These are phyloP conservation scores for Paraphaeosphaeria minitans DNA, from an alignment of 2,329 filamentous ascomycete genomes.

Conservation along the genomic window DNA sequence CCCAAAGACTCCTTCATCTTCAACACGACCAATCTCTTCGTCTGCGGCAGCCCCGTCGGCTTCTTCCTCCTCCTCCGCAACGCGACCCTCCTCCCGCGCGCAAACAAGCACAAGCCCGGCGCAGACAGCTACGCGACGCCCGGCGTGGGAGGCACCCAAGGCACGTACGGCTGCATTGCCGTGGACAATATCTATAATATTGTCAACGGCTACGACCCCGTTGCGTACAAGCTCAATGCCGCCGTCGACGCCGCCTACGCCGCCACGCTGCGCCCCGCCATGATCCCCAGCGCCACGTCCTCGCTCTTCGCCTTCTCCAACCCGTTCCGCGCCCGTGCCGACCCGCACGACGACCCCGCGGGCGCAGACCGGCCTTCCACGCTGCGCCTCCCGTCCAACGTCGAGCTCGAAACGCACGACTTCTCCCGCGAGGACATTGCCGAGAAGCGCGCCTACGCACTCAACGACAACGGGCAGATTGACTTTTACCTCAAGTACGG, in stretches of 20 bases:
- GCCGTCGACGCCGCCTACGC: conserved; percentile 84
- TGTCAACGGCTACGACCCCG: conserved; percentile 76
- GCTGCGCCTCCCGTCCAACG: conserved; percentile 53
- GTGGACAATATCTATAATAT: conserved; percentile 98
- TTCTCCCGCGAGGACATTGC: conserved; percentile 91
- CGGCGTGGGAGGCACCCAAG: conserved; percentile 75
- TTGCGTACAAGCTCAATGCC: conserved; percentile 90
- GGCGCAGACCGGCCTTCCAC: conserved; percentile 30
- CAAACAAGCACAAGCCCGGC: conserved; percentile 75
- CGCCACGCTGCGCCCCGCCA: conserved; percentile 73
- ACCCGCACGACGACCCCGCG: conserved; percentile 12
- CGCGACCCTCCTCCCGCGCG: conserved; percentile 73
- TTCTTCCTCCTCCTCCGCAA: conserved; percentile 90
- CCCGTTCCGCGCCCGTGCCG: conserved; percentile 31
- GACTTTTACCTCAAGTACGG: conserved; percentile 87
- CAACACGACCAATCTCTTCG: conserved; percentile 85
- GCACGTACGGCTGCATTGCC: conserved; percentile 85
- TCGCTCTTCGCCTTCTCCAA: conserved; percentile 27
- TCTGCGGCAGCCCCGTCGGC: conserved; percentile 86
- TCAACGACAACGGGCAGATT: conserved; percentile 97
- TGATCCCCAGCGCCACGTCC: conserved; percentile 74
- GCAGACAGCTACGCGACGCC: conserved; percentile 61
- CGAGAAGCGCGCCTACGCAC: conserved; percentile 81
- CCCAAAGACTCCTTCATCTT: conserved; percentile 74
- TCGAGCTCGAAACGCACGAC: conserved; percentile 96